These are phyloP conservation scores for Puccinia hordei DNA, from an alignment of 1,284 basidiomycete genomes.

Conservation along the genomic window DNA sequence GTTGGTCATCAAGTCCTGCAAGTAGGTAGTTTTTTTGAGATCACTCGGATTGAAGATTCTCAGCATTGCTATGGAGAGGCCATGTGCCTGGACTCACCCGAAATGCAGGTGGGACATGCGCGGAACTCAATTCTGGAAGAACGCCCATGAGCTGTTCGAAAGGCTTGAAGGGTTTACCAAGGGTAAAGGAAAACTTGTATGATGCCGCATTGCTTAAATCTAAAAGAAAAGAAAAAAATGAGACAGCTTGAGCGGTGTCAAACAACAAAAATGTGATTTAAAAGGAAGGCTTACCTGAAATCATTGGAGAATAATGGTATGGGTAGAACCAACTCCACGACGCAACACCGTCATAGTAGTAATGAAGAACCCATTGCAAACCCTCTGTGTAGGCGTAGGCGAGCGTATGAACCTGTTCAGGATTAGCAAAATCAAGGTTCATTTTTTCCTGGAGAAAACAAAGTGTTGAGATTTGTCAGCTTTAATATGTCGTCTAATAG, in stretches of 20 bases:
- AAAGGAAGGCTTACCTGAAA: slow-evolving; percentile 18
- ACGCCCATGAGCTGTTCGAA: slow-evolving; percentile 99
- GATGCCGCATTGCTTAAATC: slow-evolving; percentile 76
- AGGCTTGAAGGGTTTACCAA: slow-evolving; percentile 87
- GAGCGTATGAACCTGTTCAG: slow-evolving; percentile 57
- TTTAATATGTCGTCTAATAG: background rate
- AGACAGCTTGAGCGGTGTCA: background rate
- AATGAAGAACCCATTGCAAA: slow-evolving; percentile 60
- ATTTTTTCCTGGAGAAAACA: slow-evolving; percentile 70
- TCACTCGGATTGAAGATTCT: background rate
- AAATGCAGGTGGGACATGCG: slow-evolving; percentile 82
- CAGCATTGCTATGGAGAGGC: background rate
- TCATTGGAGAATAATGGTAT: slow-evolving; percentile 58
- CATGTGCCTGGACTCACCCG: slow-evolving; percentile 5
- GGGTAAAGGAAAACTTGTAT: slow-evolving; percentile 80
- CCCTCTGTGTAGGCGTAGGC: slow-evolving; percentile 58
- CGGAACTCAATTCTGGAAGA: slow-evolving; percentile 81
- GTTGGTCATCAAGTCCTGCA: slow-evolving; percentile 92
- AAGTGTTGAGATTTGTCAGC: background rate
- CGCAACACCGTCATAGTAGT: slow-evolving; percentile 60
- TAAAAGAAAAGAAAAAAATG: slow-evolving; percentile 77
- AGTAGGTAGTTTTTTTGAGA: background rate
- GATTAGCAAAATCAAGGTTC: slow-evolving; percentile 72
- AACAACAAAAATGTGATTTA: background rate
- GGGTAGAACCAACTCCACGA: slow-evolving; percentile 61